Base-by-base conservation (phyloP, 2,329 filamentous ascomycete genomes). In the Talaromyces funiculosus region DNA sequence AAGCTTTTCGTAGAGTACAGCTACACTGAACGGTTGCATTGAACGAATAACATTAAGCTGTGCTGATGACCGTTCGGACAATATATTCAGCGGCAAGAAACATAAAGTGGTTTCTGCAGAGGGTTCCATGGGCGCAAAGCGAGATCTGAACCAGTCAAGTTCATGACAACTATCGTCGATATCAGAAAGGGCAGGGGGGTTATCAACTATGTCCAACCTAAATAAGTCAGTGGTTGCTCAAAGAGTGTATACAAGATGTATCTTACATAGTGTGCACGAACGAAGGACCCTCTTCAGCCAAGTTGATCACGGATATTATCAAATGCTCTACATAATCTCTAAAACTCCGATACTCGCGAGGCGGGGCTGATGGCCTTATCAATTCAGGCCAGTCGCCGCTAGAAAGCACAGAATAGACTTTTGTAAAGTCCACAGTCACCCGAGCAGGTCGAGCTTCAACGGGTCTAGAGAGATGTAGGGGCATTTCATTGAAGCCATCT, bases 131-230 rank as follows among this genome's bases (percentile, higher is more conserved):
- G 65, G 53, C 14, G 54, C 31, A 29, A 65, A 24, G 22, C 66
- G 55, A 7, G 67, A 67, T 18, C 71, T 49, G 35, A 76, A 67
- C 31, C 57, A 61, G 9, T 69, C 63, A 16, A 76, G 60, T 40
- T 71, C 69, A 22, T 67, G 64, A 14, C 71, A 66, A 47, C 68
- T 71, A 40, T 73, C 65, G 51, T 77, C 75, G 37, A 77, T 73
- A 59, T 75, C 73, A 33, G 73, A 69, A 37, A 75, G 47, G 22
- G 66, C 40, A 4, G 70, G 68, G 29, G 66, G 65, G 24, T 62
- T 62, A 22, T 62, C 64, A 45, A 69, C 63, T 10, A 72, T 55
- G 61, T 77, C 75, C 59, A 75, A 64, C 61, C 75, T 75, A 59
- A 26, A 35, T 31, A 18, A 26, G 54, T 67, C 43, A 66, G 62